Base-by-base conservation (phyloP, 306 rosid species). In the Vicia sativa region DNA sequence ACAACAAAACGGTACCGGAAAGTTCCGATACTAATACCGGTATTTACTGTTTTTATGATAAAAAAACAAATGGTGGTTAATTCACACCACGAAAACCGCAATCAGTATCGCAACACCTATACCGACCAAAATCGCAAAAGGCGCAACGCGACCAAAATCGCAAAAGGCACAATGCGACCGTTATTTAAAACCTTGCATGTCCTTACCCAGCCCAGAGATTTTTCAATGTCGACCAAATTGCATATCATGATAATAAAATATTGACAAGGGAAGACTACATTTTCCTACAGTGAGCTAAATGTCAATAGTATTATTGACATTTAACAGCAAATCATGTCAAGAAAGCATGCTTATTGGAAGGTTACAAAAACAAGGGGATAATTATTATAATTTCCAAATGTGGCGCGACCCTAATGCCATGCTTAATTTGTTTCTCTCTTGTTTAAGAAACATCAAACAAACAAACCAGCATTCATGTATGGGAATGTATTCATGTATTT, bases 211-310 rank as follows among this genome's bases (percentile, higher is more conserved):
- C 69, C 28, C 44, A 39, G n/a, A 35, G 8, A 28, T 34, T 55
- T 55, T 42, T 43, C 63, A 34, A 6, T 48, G 34, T 54, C 26
- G 44, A 63, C 52, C 44, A 60, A 66, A 25, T 14, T 57, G 18
- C 7, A 71, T 49, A 38, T 66, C 15, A 50, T 50, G 56, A 45
- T 41, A 64, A 48, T 57, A 21, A 67, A 57, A 31, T 38, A 45
- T 31, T 25, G 69, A 38, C 43, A 9, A 25, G 65, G 15, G 26
- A 68, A 50, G 15, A 50, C 31, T 2, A 19, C 7, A 54, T 50
- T 19, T 37, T n/a, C 53, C 37, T 19, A 21, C 58, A 52, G 21
- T 10, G 7, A 21, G 58, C 25, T 52, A 9, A 21, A 52, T 21
- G 31, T 4, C 58, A 52, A 52, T 13, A 21, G 10, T 23, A 52